These are phyloP conservation scores for Aspergillus fischeri DNA, from an alignment of 2,329 filamentous ascomycete genomes.

Conservation along the genomic window DNA sequence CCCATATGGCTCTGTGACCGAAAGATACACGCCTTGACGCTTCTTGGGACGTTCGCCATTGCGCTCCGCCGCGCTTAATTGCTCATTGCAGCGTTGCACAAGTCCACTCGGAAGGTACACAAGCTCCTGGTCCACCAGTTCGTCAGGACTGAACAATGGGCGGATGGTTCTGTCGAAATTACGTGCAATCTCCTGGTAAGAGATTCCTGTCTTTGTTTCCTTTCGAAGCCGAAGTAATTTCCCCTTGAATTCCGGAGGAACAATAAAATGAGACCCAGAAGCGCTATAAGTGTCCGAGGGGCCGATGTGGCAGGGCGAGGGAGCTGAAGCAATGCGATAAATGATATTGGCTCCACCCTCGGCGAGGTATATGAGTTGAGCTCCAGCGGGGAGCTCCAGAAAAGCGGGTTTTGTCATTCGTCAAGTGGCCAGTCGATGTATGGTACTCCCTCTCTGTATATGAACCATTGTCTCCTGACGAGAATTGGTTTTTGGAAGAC, in stretches of 20 bases:
- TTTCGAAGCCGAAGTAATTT: constrained; percentile 62
- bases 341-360: constrained; percentile 78
- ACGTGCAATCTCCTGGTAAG: constrained; percentile 46
- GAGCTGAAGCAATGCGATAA: constrained; percentile 54
- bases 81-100: constrained; percentile 50
- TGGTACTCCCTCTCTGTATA: constrained; percentile 7
- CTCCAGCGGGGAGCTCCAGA: constrained; percentile 32
- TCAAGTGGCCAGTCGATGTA: constrained; percentile 12
- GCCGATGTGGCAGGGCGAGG: constrained; percentile 19
- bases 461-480: constrained; percentile 16
- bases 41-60: constrained; percentile 43
- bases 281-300: constrained; percentile 21
- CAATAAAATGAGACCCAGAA: constrained; percentile 8
- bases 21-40: constrained; percentile 49
- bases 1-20: constrained; percentile 56
- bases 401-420: constrained; percentile 31
- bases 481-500: constrained; percentile 1
- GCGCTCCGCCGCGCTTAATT: constrained; percentile 49
- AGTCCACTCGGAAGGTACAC: constrained; percentile 45
- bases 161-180: constrained; percentile 43
- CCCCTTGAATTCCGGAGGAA: constrained; percentile 30
- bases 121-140: constrained; percentile 55
- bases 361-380: constrained; percentile 46
- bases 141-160: constrained; percentile 53
- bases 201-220: constrained; percentile 47